Base-by-base conservation (phyloP, 164 flowering plant species). In the Vitis amurensis region DNA sequence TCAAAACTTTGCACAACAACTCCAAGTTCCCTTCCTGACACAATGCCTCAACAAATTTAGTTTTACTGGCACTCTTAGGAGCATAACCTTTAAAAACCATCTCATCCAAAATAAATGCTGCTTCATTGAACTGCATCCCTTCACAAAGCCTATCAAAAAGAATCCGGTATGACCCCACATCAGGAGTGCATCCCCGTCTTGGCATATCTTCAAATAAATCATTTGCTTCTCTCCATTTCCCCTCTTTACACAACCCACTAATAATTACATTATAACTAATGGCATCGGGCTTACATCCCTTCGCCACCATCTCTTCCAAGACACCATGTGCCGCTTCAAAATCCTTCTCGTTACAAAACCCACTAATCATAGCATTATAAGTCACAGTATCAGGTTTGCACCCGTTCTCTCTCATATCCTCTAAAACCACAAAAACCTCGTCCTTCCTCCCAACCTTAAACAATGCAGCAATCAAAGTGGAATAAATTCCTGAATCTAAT, bases 141-240 rank as follows among this genome's bases (percentile, higher is more conserved):
- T 75, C 72, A 73, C 81, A 76, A 31, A 89, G 81, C 59, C 91
- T 91, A 73, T 84, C 86, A 76, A 93, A 84, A 14, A 88, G 52
- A 52, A 68, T 77, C 67, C 96, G 75, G 56, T 87, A 93, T 11
- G 93, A 75, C 29, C 88, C 84, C 60, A 86, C 86, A 87, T 93
- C 95, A 13, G 94, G 94, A 30, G 60, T 23, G 62, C 92, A 91
- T 1, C 77, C 88, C n/a, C 85, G 61, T 68, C 89, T 80, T 1
- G 94, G 94, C 96, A 93, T 83, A 55, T 89, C 92, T 59, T 88
- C 87, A 68, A 91, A 82, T 30, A 90, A 67, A 37, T 90, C 91
- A 49, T 67, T 67, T 2, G 93, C 97, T 64, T 90, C 96, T 30
- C 70, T 79, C 71, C 79, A 67, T 71, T 76, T 90, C 30, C 87